phyloP scores from a whole-genome alignment of 1,284 basidiomycete species.

The Tilletia horrida region DNA sequence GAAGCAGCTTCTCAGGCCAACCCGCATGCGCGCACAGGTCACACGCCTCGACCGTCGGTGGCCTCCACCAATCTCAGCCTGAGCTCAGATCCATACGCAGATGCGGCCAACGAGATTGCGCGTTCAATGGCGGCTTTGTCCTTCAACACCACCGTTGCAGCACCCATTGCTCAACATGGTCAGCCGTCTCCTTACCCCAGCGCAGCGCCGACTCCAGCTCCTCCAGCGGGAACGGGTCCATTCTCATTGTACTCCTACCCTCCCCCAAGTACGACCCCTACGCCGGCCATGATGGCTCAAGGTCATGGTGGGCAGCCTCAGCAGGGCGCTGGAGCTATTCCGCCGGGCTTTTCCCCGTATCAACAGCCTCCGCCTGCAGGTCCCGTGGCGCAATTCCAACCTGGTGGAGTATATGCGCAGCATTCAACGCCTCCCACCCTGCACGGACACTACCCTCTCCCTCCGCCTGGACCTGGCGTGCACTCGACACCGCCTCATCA shows the following conservation, averaged over 20 bases:
- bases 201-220: neutral
- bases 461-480: conserved; percentile 8
- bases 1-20: conserved; percentile 20
- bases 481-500: neutral
- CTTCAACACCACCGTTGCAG: neutral
- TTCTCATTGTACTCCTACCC: conserved; percentile 2
- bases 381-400: conserved; percentile 25
- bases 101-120: neutral
- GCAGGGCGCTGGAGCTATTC: too few relatives aligned
- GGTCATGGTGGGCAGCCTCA: neutral
- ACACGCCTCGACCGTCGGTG: neutral
- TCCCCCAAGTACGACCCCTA: neutral
- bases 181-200: neutral
- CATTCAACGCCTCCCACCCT: conserved; percentile 18
- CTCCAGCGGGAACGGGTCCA: neutral
- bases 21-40: conserved; percentile 25
- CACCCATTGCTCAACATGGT: neutral
- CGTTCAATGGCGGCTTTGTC: conserved; percentile 4
- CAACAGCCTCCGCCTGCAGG: conserved; percentile 25
- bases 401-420: conserved; percentile 17
- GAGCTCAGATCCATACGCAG: neutral
- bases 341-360: conserved; percentile 24
- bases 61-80: neutral
- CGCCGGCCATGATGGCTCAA: conserved; percentile 7
- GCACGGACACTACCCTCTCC: conserved; percentile 12